Base-by-base conservation (phyloP, 1,284 basidiomycete species). In the Cutaneotrichosporon spelunceum region DNA sequence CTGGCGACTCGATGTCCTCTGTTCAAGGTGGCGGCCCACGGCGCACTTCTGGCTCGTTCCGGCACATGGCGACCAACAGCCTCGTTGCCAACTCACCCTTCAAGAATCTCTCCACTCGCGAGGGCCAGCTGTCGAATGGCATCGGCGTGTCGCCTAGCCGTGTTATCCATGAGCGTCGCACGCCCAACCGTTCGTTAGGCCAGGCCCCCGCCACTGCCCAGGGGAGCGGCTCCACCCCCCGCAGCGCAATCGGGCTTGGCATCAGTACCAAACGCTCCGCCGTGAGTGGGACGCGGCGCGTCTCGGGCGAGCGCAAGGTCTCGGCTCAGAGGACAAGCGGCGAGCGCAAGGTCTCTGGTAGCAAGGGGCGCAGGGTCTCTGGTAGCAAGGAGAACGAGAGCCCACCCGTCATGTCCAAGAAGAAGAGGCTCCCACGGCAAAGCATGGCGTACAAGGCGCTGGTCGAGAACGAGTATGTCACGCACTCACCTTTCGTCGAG, bases 71-170 rank as follows among this genome's bases (percentile, higher is more conserved):
- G 66, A 87, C 82, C 65, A 91, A 89, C 77, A 87, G 88, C 69
- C 86, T 93, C 58, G 92, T 94, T 24, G 87, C 88, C 52, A 92
- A 92, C 70, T 93, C 90, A 11, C 90, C 90, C 9, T 97, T 97
- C 83, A 91, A 90, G 70, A 72, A 74, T 36, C 70, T 74, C 0
- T 65, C 66, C 14, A 75, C 75, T 24, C 53, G 59, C 11, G 59
- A 66, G 52, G 64, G 64, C 9, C 59, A 57, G 23, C 49, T 33
- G 61, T 61, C 29, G 70, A 69, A 72, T 65, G 69, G 59, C 66
- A 57, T 59, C 66, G 69, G 63, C 67, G 62, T 21, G 68, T 65
- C 27, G 67, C 68, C 67, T 23, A 63, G 64, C 16, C 55, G 60
- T 23, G 66, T 76, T 14, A 71, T 78, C 27, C 76, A 78, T 61